phyloP scores from a whole-genome alignment of 2,329 filamentous ascomycete genomes.

The Macrophomina phaseolina region DNA sequence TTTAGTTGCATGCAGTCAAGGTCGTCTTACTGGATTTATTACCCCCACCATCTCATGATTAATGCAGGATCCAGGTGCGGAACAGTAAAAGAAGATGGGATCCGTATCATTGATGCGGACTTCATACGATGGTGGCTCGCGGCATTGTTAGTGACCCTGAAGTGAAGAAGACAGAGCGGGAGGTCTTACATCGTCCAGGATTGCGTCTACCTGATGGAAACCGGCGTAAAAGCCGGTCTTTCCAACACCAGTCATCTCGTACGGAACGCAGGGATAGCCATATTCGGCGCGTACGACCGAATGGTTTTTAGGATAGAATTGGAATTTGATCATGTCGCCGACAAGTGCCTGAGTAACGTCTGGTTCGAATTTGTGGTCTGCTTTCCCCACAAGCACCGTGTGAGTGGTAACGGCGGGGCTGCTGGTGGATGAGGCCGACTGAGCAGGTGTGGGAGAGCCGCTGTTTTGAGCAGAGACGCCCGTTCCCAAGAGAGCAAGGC shows the following conservation, averaged over 20 bases:
- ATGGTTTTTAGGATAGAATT: conserved; percentile 51
- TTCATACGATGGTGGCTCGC: conserved; percentile 33
- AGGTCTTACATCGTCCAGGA: conserved; percentile 24
- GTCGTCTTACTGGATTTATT: conserved; percentile 67
- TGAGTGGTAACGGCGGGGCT: conserved; percentile 11
- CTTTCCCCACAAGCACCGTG: conserved; percentile 23
- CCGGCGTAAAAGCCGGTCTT: conserved; percentile 41
- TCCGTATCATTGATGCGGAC: conserved; percentile 42
- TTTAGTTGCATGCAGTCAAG: neutral
- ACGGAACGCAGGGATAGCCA: conserved; percentile 48
- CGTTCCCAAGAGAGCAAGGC: conserved; percentile 3
- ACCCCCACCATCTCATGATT: conserved; percentile 74
- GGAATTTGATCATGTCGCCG: conserved; percentile 46
- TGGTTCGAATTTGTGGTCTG: conserved; percentile 27
- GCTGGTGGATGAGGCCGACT: conserved; percentile 16
- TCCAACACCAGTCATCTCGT: conserved; percentile 38
- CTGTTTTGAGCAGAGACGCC: conserved; percentile 13
- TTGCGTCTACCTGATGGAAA: conserved; percentile 31
- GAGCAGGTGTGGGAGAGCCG: neutral
- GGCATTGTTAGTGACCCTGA: neutral
- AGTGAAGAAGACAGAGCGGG: neutral
- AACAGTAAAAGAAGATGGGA: conserved; percentile 48
- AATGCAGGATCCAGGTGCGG: conserved; percentile 69
- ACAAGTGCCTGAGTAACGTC: conserved; percentile 21
- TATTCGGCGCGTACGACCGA: conserved; percentile 50